Evolutionary conservation across 495 filamentous ascomycete genomes (phyloP).

Genomic region (Umbilicaria muhlenbergii): DNA sequence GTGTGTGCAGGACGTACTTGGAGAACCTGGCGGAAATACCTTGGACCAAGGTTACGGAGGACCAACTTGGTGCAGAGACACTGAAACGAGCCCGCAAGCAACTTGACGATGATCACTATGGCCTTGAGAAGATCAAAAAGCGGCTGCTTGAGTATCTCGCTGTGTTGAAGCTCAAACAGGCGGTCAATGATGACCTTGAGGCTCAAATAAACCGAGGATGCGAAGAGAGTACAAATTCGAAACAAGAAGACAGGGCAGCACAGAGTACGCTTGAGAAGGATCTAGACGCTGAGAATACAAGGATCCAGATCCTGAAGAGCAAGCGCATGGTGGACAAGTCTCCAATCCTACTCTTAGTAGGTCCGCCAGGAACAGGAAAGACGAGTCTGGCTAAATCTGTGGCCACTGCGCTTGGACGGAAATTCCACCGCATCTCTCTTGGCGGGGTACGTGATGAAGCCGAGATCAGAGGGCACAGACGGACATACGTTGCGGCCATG

Average conservation of each 20-base stretch:
- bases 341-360: slow-evolving; percentile 85
- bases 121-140: slow-evolving; percentile 95
- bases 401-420: slow-evolving; percentile 76
- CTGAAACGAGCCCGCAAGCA: slow-evolving; percentile 70
- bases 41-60: slow-evolving; percentile 76
- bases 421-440: slow-evolving; percentile 95
- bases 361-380: slow-evolving; percentile 92
- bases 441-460: slow-evolving; percentile 94
- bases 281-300: slow-evolving; percentile 33
- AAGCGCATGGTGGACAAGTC: slow-evolving; percentile 84
- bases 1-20: slow-evolving; percentile 84
- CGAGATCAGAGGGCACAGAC: slow-evolving; percentile 87
- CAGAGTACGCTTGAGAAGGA: slow-evolving; percentile 23
- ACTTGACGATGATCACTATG: slow-evolving; percentile 92
- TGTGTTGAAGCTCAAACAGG: slow-evolving; percentile 85
- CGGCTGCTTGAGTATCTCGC: slow-evolving; percentile 89
- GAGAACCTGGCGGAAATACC: slow-evolving; percentile 92
- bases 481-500: slow-evolving; percentile 98
- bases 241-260: slow-evolving; percentile 10
- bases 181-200: slow-evolving; percentile 65
- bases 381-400: slow-evolving; percentile 91
- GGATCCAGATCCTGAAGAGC: slow-evolving; percentile 52
- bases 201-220: slow-evolving; percentile 53
- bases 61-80: slow-evolving; percentile 72
- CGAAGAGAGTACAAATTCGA: slow-evolving; percentile 24